Percentiles rank a stretch among this genome's conserved stretches.
Conservation (phyloP, 148 eudicot genomes). For the Spergularia bocconei region DNA sequence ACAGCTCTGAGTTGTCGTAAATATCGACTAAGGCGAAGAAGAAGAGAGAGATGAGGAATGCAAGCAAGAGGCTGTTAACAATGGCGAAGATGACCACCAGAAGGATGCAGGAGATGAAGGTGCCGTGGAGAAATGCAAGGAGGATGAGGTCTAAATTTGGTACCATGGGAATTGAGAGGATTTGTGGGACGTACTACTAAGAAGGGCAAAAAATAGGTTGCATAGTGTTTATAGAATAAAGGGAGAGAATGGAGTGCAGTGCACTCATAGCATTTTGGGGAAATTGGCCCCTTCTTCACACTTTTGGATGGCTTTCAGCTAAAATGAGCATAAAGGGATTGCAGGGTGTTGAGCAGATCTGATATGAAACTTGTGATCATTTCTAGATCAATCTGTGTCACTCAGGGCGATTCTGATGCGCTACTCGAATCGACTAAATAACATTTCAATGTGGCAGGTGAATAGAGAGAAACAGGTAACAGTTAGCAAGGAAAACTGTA, state of each 20-base stretch:
- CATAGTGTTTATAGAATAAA: background rate
- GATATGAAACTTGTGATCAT: conserved; percentile 3
- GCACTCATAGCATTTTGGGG: conserved; percentile 32
- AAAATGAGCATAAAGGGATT: conserved; percentile 28
- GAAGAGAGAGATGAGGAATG: conserved; percentile 36
- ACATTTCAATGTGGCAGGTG: too few relatives aligned
- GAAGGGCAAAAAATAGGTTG: background rate
- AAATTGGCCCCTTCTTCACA: conserved; percentile 11
- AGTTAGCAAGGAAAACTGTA: too few relatives aligned
- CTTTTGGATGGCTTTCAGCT: conserved; percentile 12
- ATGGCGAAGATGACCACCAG: conserved; percentile 36
- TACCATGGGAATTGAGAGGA: conserved; percentile 26
- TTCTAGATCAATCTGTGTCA: background rate
- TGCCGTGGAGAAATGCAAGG: conserved; percentile 52
- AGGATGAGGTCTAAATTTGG: conserved; percentile 49
- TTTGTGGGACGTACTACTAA: background rate
- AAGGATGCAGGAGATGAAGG: conserved; percentile 43
- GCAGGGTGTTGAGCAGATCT: conserved; percentile 20
- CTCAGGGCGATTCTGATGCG: background rate
- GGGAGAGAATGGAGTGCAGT: conserved; percentile 46
- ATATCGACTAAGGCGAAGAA: conserved; percentile 26
- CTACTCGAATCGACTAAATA: too few relatives aligned
- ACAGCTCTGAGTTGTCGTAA: conserved; percentile 17
- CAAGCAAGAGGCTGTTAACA: conserved; percentile 29
- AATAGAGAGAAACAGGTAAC: too few relatives aligned